Evolutionary conservation across 2,329 filamentous ascomycete genomes (phyloP), one percentile per base, ranked within the genome.

Genomic region (Emmonsiellopsis sp.): DNA sequence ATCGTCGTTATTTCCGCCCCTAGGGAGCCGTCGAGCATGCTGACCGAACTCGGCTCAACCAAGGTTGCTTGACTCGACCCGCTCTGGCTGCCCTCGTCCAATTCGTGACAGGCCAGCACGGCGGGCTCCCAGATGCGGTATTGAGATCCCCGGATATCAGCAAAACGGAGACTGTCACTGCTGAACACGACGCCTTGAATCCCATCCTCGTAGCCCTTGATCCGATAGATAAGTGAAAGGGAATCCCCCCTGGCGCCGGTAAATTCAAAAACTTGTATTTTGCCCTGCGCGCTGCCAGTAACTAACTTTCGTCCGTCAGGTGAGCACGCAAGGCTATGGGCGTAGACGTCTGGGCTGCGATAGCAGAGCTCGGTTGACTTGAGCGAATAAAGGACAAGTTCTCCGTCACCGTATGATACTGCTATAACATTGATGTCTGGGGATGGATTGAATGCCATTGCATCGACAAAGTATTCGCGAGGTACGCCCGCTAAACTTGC

Each of bases 371-470:
- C 54, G 53, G 58, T 59, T 3, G 61, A 60, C n/a, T 7, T 31
- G 32, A 62, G 60, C 47, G 67, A 58, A 46, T 65, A 68, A 4
- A 68, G 48, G 20, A 55, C 57, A 26, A 70, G 64, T 30, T 67
- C 61, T 7, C 67, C 66, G 53, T 69, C 66, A 16, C 61, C 56
- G 47, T 70, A 70, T 7, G 62, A 51, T 4, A 60, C 64, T 7
- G 61, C 67, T 16, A 70, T 62, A 16, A 69, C 58, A n/a, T 44
- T 38, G 47, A 65, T 58, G 43, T 58, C 57, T 1, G 64, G 59
- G 48, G 67, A 68, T 2, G 67, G 65, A 46, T 70, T 70, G 59
- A 73, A 68, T 20, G 59, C 57, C 16, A 72, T 59, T 5, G 61
- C 61, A 16, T 57, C 57, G 31, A 70, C 55, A 7, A 61, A 61